Conservation (phyloP, 768 basidiomycete genomes). For the Pisolithus orientalis region DNA sequence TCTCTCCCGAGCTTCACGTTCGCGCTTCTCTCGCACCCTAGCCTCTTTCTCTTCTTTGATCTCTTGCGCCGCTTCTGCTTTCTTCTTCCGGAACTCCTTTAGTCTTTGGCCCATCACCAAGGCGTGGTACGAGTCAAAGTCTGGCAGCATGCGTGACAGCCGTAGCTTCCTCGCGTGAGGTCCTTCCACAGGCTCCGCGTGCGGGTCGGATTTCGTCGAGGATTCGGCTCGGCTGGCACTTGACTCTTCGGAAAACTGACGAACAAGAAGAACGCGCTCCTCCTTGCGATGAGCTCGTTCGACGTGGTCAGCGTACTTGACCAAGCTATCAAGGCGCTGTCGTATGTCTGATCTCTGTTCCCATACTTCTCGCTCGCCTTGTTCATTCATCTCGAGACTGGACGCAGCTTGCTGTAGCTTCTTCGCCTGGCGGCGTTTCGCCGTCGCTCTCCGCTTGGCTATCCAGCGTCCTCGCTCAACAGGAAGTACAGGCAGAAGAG, state of each 20-base stretch:
- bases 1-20: conserved; percentile 15
- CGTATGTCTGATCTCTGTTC: not conserved
- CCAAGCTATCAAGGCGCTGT: conserved; percentile 68
- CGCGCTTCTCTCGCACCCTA: conserved; percentile 43
- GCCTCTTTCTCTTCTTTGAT: conserved; percentile 81
- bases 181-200: conserved; percentile 47
- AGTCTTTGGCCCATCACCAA: conserved; percentile 51
- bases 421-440: not conserved
- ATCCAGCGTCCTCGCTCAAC: not conserved
- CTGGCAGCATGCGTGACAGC: conserved; percentile 61
- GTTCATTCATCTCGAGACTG: not conserved
- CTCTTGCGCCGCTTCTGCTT: conserved; percentile 55
- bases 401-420: not conserved
- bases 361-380: not conserved
- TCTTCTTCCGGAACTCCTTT: conserved; percentile 57
- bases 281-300: conserved; percentile 92
- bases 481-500: not conserved
- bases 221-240: conserved; percentile 63
- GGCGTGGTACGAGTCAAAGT: conserved; percentile 52
- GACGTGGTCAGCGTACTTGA: conserved; percentile 86
- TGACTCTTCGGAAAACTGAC: conserved; percentile 82
- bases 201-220: conserved; percentile 47
- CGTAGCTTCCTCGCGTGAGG: conserved; percentile 68
- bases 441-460: not conserved
- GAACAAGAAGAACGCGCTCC: conserved; percentile 74